phyloP scores from a whole-genome alignment of 2,329 filamentous ascomycete species.

The Alternaria sp. region DNA sequence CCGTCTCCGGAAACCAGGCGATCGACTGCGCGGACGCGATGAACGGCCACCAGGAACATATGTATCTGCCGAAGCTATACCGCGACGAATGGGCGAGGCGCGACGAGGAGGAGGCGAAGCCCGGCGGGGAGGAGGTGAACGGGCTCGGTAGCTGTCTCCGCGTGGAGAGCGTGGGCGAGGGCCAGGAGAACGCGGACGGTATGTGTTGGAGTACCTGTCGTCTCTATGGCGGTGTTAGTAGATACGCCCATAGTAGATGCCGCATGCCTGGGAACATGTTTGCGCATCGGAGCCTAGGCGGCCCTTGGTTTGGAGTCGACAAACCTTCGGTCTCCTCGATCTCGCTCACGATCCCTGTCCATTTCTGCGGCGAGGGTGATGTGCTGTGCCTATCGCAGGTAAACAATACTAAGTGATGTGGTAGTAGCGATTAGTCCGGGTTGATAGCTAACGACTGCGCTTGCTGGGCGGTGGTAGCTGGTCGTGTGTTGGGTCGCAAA shows the following conservation, averaged over 20 bases:
- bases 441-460: background rate
- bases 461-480: slow-evolving; percentile 7
- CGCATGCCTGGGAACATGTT: background rate
- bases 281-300: slow-evolving; percentile 12
- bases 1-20: slow-evolving; percentile 46
- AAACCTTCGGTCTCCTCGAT: slow-evolving; percentile 54
- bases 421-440: background rate
- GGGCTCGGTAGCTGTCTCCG: slow-evolving; percentile 46
- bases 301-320: slow-evolving; percentile 30
- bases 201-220: slow-evolving; percentile 48
- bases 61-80: slow-evolving; percentile 47
- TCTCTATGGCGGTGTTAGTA: slow-evolving; percentile 35
- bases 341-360: slow-evolving; percentile 50
- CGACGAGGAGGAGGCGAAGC: slow-evolving; percentile 7
- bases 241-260: background rate
- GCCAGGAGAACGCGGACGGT: slow-evolving; percentile 44
- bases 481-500: slow-evolving; percentile 23
- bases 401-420: background rate
- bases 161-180: slow-evolving; percentile 39
- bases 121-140: slow-evolving; percentile 10
- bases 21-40: slow-evolving; percentile 48
- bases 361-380: slow-evolving; percentile 23
- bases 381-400: background rate
- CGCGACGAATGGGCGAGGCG: slow-evolving; percentile 42
- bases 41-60: slow-evolving; percentile 48